Base-by-base conservation (phyloP, 495 filamentous ascomycete species). In the Penicillium odoratum region DNA sequence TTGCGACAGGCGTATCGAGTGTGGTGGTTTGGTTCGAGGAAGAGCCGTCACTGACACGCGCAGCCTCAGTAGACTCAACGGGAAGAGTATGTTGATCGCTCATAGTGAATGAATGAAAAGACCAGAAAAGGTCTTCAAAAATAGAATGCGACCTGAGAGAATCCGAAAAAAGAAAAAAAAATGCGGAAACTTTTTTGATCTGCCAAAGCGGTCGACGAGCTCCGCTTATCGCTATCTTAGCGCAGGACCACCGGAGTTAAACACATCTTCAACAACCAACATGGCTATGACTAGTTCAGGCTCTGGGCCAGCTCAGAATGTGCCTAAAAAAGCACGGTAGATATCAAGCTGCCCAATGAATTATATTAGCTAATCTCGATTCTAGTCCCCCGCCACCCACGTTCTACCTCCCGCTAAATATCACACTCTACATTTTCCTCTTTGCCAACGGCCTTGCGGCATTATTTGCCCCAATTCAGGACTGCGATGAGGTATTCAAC, bases 401-500 rank as follows among this genome's bases (percentile, higher is more conserved):
- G 30, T 90, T 88, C 69, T 81, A 81, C 58, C 79, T 93, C 50
- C 80, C 88, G 52, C 83, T 89, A 43, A 88, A 91, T 58, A 77
- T 82, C 38, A 85, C 87, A 2, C 91, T 97, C 69, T 92, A 90
- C 63, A 66, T 90, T 55, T 92, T 92, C 58, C 76, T 95, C 34
- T 71, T 76, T 45, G 84, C 87, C 51, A 91, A 94, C 66, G 53
- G 85, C 21, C 63, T 93, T 30, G 88, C 93, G 25, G 93, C 93
- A n/a, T 64, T 87, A 18, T 93, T 85, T 64, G 83, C 91, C 0
- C 96, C 95, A 0, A 97, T 99, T 63, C 93, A 97, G 65, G 95
- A 99, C 72, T 99, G 95, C 67, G 95, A 99, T 68, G 95, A 99
- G 76, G 92, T 93, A 4, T 99, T 96, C 80, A 99, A 99, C 66